Evolutionary conservation across 2,329 filamentous ascomycete genomes (phyloP).

Genomic region (Aspergillus sp.): DNA sequence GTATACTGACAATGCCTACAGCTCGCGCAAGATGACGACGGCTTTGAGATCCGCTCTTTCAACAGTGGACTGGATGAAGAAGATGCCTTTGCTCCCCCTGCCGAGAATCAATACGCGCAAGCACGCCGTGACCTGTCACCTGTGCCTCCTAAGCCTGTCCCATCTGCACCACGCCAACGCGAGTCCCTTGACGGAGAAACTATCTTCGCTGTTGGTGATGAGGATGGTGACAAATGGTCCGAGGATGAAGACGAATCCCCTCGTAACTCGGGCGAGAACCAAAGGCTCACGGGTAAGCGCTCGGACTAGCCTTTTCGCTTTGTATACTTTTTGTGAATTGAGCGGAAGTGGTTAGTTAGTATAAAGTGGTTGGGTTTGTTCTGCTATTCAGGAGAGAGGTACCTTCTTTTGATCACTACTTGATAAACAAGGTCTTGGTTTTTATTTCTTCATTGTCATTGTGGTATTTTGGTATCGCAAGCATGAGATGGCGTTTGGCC

Average conservation of each 20-base stretch:
- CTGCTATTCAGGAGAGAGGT: no score
- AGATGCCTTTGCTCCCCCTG: constrained; percentile 41
- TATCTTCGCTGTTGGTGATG: constrained; percentile 80
- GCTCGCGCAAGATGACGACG: constrained; percentile 96
- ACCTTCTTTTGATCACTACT: no score
- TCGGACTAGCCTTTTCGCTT: no score
- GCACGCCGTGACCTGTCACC: constrained; percentile 33
- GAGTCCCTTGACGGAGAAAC: constrained; percentile 81
- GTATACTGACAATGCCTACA: constrained; percentile 33
- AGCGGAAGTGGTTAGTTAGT: no score
- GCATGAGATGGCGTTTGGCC: no score
- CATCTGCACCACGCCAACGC: constrained; percentile 48
- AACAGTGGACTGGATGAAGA: constrained; percentile 68
- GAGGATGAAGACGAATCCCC: constrained; percentile 58
- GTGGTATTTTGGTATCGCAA: no score
- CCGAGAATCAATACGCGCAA: constrained; percentile 27
- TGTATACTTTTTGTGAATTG: no score
- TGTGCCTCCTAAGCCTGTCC: constrained; percentile 46
- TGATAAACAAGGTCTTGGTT: no score
- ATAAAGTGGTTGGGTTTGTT: no score
- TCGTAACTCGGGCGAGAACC: constrained; percentile 46
- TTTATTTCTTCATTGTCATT: no score
- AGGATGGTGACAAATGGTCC: constrained; percentile 79
- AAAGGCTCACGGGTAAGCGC: constrained; percentile 40
- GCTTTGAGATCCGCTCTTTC: constrained; percentile 93